Conservation (phyloP, 2,329 filamentous ascomycete species). For the Nannizzia gypsea region DNA sequence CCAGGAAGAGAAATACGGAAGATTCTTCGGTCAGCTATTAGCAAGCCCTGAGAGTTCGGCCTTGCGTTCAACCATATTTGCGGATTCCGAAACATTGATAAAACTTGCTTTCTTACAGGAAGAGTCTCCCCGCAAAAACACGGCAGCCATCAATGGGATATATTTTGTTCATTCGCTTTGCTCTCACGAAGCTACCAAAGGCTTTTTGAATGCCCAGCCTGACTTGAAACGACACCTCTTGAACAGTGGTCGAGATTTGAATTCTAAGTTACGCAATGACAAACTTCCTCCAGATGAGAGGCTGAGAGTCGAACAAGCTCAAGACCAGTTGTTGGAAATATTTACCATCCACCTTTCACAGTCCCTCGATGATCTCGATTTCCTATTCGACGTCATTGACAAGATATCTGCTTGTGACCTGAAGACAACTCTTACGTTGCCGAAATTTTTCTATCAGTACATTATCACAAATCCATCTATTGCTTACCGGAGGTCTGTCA, state of each 20-base stretch:
- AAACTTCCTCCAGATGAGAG: conserved; percentile 60
- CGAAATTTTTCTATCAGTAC: conserved; percentile 69
- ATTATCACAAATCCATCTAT: conserved; percentile 77
- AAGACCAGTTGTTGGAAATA: conserved; percentile 75
- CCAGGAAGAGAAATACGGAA: conserved; percentile 74
- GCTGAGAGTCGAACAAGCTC: conserved; percentile 75
- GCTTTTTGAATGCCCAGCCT: conserved; percentile 52
- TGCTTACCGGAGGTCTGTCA: conserved; percentile 70
- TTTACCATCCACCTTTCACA: conserved; percentile 68
- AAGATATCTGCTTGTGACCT: conserved; percentile 73
- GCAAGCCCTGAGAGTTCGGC: conserved; percentile 60
- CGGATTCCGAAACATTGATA: conserved; percentile 61
- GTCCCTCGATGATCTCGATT: conserved; percentile 64
- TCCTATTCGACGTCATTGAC: conserved; percentile 74
- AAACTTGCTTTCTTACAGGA: conserved; percentile 53
- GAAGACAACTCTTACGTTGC: conserved; percentile 61
- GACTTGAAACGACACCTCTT: conserved; percentile 49
- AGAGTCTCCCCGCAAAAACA: conserved; percentile 55
- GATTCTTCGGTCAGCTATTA: conserved; percentile 81
- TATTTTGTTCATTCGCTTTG: conserved; percentile 72
- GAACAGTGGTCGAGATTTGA: conserved; percentile 62
- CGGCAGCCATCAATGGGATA: conserved; percentile 74
- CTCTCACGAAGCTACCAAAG: conserved; percentile 49
- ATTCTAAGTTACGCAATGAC: conserved; percentile 59
- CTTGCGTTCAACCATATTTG: conserved; percentile 61